These are phyloP conservation scores for Orbilia quercus DNA, from an alignment of 2,329 filamentous ascomycete genomes.

Conservation along the genomic window DNA sequence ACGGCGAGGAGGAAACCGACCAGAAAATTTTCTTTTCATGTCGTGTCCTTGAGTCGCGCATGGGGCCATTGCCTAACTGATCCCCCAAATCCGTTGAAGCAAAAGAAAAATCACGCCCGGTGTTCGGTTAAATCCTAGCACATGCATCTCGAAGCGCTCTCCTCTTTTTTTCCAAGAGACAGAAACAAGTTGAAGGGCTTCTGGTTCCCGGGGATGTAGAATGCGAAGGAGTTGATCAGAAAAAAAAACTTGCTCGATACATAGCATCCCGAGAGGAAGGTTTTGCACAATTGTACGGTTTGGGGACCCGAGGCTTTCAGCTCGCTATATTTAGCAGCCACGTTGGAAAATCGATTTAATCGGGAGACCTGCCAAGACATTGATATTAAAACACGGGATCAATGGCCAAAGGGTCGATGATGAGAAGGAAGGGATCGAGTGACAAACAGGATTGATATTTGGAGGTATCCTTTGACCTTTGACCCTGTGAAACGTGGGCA, in stretches of 20 bases:
- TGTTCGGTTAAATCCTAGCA: constrained; percentile 49
- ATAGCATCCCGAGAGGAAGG: constrained; percentile 11
- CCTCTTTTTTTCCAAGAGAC: constrained; percentile 25
- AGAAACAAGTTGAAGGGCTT: background rate
- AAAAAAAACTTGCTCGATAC: constrained; percentile 12
- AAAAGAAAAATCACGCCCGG: constrained; percentile 12
- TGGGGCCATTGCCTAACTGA: constrained; percentile 32
- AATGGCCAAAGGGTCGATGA: constrained; percentile 24
- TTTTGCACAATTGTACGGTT: constrained; percentile 49
- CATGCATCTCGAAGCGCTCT: constrained; percentile 50
- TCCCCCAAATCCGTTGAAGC: constrained; percentile 12
- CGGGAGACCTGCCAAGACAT: constrained; percentile 36
- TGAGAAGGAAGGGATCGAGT: constrained; percentile 20
- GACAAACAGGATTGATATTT: constrained; percentile 44
- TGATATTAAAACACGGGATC: constrained; percentile 37
- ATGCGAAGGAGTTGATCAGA: background rate
- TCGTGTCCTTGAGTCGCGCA: constrained; percentile 32
- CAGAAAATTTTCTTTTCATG: constrained; percentile 29
- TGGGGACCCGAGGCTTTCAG: constrained; percentile 32
- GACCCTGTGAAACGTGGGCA: constrained; percentile 45
- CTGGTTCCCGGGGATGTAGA: too few relatives aligned
- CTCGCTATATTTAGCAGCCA: constrained; percentile 51
- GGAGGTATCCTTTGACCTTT: background rate
- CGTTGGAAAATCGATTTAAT: background rate
- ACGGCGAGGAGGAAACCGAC: constrained; percentile 19